Conservation (phyloP, 2,329 filamentous ascomycete genomes). For the Chaetomium sp. region DNA sequence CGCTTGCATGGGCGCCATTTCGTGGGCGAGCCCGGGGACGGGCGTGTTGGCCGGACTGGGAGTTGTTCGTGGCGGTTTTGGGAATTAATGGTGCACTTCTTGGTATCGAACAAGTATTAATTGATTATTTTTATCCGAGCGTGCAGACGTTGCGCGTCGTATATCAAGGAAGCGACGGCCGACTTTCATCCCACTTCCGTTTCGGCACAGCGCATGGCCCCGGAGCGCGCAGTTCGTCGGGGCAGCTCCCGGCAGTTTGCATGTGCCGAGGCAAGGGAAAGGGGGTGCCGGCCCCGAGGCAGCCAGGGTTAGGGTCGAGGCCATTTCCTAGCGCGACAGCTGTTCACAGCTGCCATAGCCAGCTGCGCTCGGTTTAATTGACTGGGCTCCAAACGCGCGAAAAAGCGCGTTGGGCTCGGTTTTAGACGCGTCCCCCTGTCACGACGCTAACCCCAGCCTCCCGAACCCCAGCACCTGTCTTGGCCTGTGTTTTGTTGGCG, state of each 20-base stretch:
- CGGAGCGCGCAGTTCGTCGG: conserved; percentile 4
- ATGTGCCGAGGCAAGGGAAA: conserved; percentile 28
- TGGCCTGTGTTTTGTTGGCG: conserved; percentile 14
- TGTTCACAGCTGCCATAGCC: conserved; percentile 8
- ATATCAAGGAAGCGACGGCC: background rate
- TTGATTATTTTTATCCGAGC: background rate
- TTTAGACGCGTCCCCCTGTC: conserved; percentile 25
- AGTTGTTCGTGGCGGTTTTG: too few relatives aligned
- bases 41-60: background rate
- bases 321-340: background rate
- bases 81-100: too few relatives aligned
- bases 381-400: conserved; percentile 17
- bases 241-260: conserved; percentile 19
- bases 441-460: conserved; percentile 14
- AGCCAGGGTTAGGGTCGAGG: background rate
- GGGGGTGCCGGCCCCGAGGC: background rate
- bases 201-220: background rate
- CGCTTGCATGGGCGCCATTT: conserved; percentile 48
- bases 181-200: background rate
- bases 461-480: background rate
- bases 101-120: background rate
- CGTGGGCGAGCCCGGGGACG: background rate
- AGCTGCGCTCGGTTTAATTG: conserved; percentile 10
- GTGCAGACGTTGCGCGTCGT: background rate
- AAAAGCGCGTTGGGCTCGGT: conserved; percentile 20